Percentiles rank a stretch among this genome's conserved stretches.
Evolutionary conservation across 768 basidiomycete species (phyloP).

Genomic region (Suillus sp.): DNA sequence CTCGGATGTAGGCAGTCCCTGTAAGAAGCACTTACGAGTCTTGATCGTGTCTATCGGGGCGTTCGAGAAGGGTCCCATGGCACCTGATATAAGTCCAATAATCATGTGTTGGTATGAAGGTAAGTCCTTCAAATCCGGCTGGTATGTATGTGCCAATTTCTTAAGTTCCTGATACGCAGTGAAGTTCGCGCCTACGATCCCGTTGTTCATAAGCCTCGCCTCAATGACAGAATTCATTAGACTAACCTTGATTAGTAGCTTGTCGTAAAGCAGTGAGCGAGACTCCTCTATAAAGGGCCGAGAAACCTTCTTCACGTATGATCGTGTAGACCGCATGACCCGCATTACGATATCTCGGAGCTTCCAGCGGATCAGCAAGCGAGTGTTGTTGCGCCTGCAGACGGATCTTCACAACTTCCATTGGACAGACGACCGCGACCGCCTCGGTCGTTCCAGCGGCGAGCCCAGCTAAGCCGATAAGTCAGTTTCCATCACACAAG

Average conservation of each 20-base stretch:
- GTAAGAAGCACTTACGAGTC: conserved; percentile 63
- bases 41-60: conserved; percentile 96
- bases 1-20: conserved; percentile 9
- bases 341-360: conserved; percentile 93
- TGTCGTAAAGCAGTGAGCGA: conserved; percentile 91
- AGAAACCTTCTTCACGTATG: conserved; percentile 85
- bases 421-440: conserved; percentile 91
- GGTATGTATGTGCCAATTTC: conserved; percentile 71
- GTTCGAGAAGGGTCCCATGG: conserved; percentile 98
- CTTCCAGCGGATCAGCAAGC: conserved; percentile 91
- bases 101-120: conserved; percentile 96
- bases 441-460: conserved; percentile 97
- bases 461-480: conserved; percentile 69
- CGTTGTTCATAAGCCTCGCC: conserved; percentile 8
- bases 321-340: conserved; percentile 96
- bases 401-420: conserved; percentile 99
- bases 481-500: background rate
- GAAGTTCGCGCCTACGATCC: conserved; percentile 81
- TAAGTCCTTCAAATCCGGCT: conserved; percentile 77
- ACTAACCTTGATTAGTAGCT: conserved; percentile 92
- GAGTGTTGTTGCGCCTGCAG: conserved; percentile 98
- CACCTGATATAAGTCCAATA: conserved; percentile 93
- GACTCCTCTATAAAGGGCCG: conserved; percentile 90
- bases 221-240: background rate
- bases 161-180: conserved; percentile 98